phyloP scores from a whole-genome alignment of 2,329 filamentous ascomycete species.

The Arthroderma uncinatum region DNA sequence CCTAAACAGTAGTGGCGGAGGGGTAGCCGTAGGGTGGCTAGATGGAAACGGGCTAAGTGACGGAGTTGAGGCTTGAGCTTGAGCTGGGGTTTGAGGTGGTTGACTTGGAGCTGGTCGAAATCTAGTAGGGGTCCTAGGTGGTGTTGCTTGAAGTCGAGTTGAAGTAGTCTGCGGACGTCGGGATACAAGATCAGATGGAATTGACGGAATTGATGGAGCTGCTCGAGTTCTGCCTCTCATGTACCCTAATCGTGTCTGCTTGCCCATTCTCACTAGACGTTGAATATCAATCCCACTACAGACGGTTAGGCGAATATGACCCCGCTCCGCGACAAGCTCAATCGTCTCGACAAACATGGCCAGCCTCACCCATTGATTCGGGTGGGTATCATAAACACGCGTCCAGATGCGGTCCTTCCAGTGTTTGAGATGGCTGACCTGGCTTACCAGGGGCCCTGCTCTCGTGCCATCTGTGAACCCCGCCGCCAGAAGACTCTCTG shows the following conservation, averaged over 20 bases:
- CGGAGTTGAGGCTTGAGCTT: neutral
- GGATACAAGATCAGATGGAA: too few relatives aligned
- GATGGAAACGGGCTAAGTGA: neutral
- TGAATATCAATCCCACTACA: neutral
- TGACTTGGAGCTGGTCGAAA: neutral
- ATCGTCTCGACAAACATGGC: conserved; percentile 1
- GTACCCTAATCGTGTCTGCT: neutral
- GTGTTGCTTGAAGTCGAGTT: neutral
- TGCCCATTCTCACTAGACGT: neutral
- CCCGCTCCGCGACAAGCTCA: neutral
- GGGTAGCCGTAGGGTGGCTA: neutral
- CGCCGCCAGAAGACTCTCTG: too few relatives aligned
- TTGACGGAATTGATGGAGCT: too few relatives aligned
- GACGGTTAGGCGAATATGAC: neutral
- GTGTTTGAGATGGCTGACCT: conserved; percentile 19
- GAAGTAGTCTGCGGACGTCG: neutral
- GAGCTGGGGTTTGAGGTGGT: neutral
- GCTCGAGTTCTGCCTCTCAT: neutral
- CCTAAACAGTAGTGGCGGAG: conserved; percentile 24
- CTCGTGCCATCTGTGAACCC: too few relatives aligned
- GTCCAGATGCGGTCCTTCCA: conserved; percentile 17
- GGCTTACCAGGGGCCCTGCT: conserved; percentile 15
- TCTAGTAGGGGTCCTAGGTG: neutral
- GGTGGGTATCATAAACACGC: conserved; percentile 16
- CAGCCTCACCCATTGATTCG: neutral